Percentiles rank a stretch among this genome's conserved stretches.
Evolutionary conservation across 306 rosid species (phyloP).

Genomic region (Mimosa pudica): DNA sequence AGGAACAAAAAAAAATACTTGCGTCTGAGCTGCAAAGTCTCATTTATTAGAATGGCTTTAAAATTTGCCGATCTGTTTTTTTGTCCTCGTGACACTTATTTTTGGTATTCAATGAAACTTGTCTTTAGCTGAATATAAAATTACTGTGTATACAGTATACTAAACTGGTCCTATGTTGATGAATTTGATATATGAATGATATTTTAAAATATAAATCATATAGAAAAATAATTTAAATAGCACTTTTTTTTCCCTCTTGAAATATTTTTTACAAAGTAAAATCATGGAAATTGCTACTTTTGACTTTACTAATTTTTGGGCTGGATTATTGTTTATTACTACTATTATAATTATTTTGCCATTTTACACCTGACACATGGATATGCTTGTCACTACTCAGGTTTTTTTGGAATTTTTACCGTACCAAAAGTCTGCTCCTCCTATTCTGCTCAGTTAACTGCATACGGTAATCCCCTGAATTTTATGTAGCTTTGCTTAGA

Average conservation of each 20-base stretch:
- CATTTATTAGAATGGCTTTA: too few relatives aligned
- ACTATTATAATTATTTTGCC: not conserved
- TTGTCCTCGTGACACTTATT: not conserved
- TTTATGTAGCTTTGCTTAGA: not conserved
- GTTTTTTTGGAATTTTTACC: constrained; percentile 83
- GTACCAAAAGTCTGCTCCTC: constrained; percentile 76
- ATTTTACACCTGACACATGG: constrained; percentile 39
- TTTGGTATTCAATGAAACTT: not conserved
- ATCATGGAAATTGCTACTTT: not conserved
- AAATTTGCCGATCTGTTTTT: too few relatives aligned
- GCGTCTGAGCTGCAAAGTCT: constrained; percentile 14
- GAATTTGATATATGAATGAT: not conserved
- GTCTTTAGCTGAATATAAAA: too few relatives aligned
- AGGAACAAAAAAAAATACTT: not conserved
- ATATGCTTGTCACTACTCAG: constrained; percentile 47
- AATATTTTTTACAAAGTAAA: not conserved
- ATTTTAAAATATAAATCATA: too few relatives aligned
- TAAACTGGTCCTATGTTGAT: not conserved
- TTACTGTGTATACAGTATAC: too few relatives aligned
- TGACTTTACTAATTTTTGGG: not conserved
- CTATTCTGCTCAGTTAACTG: constrained; percentile 70
- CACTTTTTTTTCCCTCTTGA: not conserved
- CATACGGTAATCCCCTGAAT: constrained; percentile 63
- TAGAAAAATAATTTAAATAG: not conserved
- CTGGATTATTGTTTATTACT: not conserved